Evolutionary conservation across 2,329 filamentous ascomycete species (phyloP).

Genomic region (Neopestalotiopsis clavispora): DNA sequence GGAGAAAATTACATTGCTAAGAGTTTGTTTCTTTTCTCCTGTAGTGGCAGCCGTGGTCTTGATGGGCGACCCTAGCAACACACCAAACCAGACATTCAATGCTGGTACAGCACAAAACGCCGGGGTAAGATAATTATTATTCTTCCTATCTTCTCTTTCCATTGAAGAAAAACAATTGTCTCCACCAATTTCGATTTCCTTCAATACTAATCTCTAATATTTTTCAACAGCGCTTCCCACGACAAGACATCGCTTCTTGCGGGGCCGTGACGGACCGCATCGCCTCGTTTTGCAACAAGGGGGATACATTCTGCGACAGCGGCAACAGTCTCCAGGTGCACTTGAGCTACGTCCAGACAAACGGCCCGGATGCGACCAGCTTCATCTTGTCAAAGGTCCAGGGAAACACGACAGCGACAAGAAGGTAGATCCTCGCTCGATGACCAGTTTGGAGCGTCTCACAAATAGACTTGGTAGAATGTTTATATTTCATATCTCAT

Average conservation of each 20-base stretch:
- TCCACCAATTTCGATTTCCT: no score
- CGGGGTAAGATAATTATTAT: no score
- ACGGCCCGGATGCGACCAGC: slow-evolving; percentile 21
- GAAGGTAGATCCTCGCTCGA: background rate
- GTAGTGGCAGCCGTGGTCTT: slow-evolving; percentile 38
- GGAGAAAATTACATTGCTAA: no score
- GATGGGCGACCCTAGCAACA: slow-evolving; percentile 41
- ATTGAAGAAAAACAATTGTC: no score
- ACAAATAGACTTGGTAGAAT: no score
- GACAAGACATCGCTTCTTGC: slow-evolving; percentile 21
- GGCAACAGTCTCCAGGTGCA: slow-evolving; percentile 25
- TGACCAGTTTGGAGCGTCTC: no score
- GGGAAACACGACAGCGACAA: background rate
- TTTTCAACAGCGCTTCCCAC: slow-evolving; percentile 21
- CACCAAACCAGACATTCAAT: slow-evolving; percentile 32
- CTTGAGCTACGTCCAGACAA: slow-evolving; percentile 22
- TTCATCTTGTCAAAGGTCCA: slow-evolving; percentile 22
- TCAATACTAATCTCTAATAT: no score
- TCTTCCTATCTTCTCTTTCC: no score
- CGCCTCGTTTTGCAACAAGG: slow-evolving; percentile 25
- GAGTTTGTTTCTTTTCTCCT: no score
- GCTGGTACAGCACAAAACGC: slow-evolving; percentile 34
- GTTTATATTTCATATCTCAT: no score
- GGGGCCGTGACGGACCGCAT: slow-evolving; percentile 21
- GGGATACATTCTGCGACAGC: slow-evolving; percentile 27